Conservation (phyloP, 2,329 filamentous ascomycete species). For the Pseudogymnoascus destructans region DNA sequence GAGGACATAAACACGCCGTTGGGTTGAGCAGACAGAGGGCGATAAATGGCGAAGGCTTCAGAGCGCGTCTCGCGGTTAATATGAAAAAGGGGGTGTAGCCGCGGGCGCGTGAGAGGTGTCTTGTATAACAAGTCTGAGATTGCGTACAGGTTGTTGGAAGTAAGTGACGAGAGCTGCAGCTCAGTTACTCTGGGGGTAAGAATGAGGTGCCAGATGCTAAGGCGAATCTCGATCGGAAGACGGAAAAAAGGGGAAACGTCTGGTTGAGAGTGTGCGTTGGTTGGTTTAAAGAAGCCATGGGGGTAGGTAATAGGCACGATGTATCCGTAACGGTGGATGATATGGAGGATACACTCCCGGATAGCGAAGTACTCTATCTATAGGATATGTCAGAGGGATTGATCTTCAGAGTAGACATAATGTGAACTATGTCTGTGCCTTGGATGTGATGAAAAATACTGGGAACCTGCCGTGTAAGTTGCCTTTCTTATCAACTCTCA, state of each 20-base stretch:
- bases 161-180: constrained; percentile 5
- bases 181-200: constrained; percentile 13
- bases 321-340: neutral
- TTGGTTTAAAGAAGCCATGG: neutral
- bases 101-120: neutral
- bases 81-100: neutral
- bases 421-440: neutral
- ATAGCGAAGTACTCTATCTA: neutral
- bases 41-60: neutral
- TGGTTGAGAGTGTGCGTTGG: neutral
- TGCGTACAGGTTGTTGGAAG: neutral
- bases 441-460: neutral
- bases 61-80: constrained; percentile 1
- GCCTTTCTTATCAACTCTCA: neutral
- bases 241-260: constrained; percentile 13
- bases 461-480: neutral
- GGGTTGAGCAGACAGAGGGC: neutral
- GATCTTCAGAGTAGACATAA: neutral
- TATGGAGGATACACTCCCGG: neutral
- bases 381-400: neutral
- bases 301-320: neutral
- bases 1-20: neutral
- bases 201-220: constrained; percentile 15
- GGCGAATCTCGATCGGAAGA: constrained; percentile 17
- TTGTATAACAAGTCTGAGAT: neutral